phyloP scores from a whole-genome alignment of 352 stramenopile genomes.

The Phytophthora fragariae region DNA sequence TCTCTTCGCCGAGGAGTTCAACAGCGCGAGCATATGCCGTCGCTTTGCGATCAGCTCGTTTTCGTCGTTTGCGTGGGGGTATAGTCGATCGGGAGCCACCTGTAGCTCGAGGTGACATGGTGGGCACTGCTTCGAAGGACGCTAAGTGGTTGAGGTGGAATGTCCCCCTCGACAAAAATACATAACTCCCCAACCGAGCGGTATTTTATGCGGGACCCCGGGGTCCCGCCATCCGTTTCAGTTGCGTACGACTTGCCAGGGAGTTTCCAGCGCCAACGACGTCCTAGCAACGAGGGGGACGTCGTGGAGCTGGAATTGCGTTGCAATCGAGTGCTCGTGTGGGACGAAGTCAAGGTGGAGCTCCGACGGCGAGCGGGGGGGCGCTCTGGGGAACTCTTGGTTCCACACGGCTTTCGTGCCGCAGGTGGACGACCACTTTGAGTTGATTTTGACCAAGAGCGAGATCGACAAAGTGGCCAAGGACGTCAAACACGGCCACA shows the following conservation, averaged over 20 bases:
- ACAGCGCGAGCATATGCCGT: too few species aligned
- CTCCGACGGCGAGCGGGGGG: conserved; percentile 54
- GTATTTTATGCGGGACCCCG: too few species aligned
- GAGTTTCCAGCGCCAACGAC: conserved; percentile 26
- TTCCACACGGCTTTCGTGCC: conserved; percentile 79
- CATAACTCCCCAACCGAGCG: too few species aligned
- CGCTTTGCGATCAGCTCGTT: too few species aligned
- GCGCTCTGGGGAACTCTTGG: conserved; percentile 72
- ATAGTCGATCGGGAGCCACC: too few species aligned
- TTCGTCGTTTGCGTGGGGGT: too few species aligned
- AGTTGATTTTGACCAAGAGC: conserved; percentile 56
- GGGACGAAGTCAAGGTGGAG: conserved; percentile 68
- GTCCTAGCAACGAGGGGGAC: conserved; percentile 8
- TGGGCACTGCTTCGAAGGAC: too few species aligned
- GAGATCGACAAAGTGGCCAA: conserved; percentile 82
- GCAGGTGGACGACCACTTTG: conserved; percentile 27
- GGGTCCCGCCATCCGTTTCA: too few species aligned
- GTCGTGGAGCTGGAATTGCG: conserved; percentile 50
- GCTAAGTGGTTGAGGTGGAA: too few species aligned
- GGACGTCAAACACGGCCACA: conserved; percentile 75
- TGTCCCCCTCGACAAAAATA: too few species aligned
- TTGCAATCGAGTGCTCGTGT: conserved; percentile 59
- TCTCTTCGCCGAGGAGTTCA: too few species aligned
- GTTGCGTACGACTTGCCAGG: conserved; percentile 37
- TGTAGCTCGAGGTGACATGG: too few species aligned